Evolutionary conservation across 495 filamentous ascomycete species (phyloP).

Genomic region (Neurospora sp.): DNA sequence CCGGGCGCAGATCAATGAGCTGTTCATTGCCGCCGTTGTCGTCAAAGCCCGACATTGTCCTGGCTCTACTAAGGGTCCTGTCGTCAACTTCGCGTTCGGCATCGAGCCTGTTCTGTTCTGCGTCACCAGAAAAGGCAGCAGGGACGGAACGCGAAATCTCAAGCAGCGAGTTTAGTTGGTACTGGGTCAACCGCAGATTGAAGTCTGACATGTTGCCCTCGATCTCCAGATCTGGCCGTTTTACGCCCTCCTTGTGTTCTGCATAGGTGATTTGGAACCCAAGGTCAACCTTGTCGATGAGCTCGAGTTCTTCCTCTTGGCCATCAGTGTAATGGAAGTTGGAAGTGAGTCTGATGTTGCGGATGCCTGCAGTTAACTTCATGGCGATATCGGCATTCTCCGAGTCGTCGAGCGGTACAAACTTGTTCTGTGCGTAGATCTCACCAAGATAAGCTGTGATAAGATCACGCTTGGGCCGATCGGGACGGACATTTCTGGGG

Average conservation of each 20-base stretch:
- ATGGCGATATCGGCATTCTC: constrained; percentile 65
- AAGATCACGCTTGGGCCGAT: constrained; percentile 53
- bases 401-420: constrained; percentile 68
- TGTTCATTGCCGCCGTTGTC: constrained; percentile 26
- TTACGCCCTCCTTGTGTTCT: constrained; percentile 66
- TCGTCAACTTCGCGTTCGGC: constrained; percentile 38
- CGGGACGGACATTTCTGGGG: constrained; percentile 58
- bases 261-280: constrained; percentile 83
- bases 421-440: constrained; percentile 91
- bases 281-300: constrained; percentile 93
- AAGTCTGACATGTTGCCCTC: constrained; percentile 85
- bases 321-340: constrained; percentile 71
- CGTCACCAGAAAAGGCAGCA: constrained; percentile 69
- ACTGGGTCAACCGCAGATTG: constrained; percentile 80
- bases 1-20: constrained; percentile 50
- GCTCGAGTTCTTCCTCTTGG: constrained; percentile 74
- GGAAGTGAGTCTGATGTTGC: constrained; percentile 83
- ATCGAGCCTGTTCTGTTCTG: constrained; percentile 54
- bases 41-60: constrained; percentile 35
- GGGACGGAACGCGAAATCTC: constrained; percentile 80
- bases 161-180: constrained; percentile 79
- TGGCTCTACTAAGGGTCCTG: constrained; percentile 35
- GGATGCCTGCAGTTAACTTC: constrained; percentile 81
- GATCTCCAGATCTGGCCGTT: constrained; percentile 85
- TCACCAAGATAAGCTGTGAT: constrained; percentile 91